phyloP scores from a whole-genome alignment of 495 filamentous ascomycete species.

The Hyaloscypha variabilis region DNA sequence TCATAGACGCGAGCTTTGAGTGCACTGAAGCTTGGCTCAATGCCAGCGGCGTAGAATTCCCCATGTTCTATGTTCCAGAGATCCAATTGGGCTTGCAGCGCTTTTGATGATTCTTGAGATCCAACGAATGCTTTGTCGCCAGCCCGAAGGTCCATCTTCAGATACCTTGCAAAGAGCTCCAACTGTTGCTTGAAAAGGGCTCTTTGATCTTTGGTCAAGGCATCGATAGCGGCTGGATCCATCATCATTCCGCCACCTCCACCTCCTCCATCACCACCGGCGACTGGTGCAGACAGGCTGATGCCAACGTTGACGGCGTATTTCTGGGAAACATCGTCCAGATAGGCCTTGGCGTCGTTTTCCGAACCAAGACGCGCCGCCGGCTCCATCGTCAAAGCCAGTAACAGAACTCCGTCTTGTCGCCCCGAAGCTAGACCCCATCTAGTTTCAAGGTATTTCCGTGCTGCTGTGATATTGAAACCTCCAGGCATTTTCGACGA shows the following conservation, averaged over 20 bases:
- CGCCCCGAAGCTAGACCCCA: constrained; percentile 89
- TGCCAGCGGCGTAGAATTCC: constrained; percentile 92
- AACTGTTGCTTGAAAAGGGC: constrained; percentile 97
- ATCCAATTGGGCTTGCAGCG: constrained; percentile 90
- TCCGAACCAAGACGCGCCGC: constrained; percentile 85
- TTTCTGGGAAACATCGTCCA: constrained; percentile 85
- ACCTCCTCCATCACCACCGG: constrained; percentile 73
- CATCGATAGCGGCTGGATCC: constrained; percentile 97
- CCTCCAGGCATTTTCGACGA: constrained; percentile 99
- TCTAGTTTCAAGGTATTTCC: constrained; percentile 92
- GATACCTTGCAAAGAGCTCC: constrained; percentile 90
- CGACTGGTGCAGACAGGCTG: constrained; percentile 73
- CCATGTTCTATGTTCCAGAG: constrained; percentile 95
- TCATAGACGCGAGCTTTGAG: constrained; percentile 97
- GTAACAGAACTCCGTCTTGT: constrained; percentile 87
- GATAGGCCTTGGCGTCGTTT: constrained; percentile 85
- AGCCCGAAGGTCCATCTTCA: constrained; percentile 94
- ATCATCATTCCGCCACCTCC: constrained; percentile 90
- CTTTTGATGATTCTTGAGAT: constrained; percentile 79
- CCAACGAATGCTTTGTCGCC: constrained; percentile 91
- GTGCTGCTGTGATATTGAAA: constrained; percentile 94
- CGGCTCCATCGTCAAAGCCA: constrained; percentile 93
- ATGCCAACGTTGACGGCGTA: constrained; percentile 88
- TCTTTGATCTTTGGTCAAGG: constrained; percentile 92
- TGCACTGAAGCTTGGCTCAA: constrained; percentile 89